Percentiles rank a stretch among this genome's conserved stretches.
Conservation (phyloP, 2,329 filamentous ascomycete species). For the Aureobasidium namibiae region DNA sequence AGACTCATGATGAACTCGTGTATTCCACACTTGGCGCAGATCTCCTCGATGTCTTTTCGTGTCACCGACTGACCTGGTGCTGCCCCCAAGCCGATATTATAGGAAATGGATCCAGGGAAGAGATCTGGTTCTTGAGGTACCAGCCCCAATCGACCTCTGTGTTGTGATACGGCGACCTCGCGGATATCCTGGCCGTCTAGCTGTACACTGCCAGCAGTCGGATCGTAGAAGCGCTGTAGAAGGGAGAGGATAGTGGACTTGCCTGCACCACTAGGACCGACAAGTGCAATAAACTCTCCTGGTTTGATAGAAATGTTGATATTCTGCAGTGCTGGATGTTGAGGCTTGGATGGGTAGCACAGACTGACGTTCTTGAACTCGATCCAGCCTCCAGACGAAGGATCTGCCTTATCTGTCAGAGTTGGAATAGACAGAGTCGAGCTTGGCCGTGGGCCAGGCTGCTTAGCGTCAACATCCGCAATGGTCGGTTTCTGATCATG, state of each 20-base stretch:
- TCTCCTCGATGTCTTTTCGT: conserved; percentile 25
- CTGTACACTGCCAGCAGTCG: conserved; percentile 30
- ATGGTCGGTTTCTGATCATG: conserved; percentile 34
- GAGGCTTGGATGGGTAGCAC: conserved; percentile 29
- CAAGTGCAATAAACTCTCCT: conserved; percentile 45
- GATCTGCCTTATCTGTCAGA: background rate
- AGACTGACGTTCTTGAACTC: conserved; percentile 32
- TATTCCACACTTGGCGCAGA: conserved; percentile 35
- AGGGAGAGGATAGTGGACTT: conserved; percentile 39
- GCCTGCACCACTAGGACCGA: conserved; percentile 38
- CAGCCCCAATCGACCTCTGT: conserved; percentile 33
- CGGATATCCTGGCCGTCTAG: conserved; percentile 36
- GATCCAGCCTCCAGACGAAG: conserved; percentile 16
- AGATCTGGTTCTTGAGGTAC: conserved; percentile 40
- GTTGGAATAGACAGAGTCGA: background rate
- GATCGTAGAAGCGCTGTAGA: conserved; percentile 40
- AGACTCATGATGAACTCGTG: conserved; percentile 41
- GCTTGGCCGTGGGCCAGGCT: background rate
- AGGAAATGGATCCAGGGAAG: conserved; percentile 35
- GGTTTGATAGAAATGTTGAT: conserved; percentile 40
- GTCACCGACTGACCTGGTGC: conserved; percentile 19
- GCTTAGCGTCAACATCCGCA: conserved; percentile 17
- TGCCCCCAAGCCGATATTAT: conserved; percentile 36
- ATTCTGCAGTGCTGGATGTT: conserved; percentile 35
- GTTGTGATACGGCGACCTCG: conserved; percentile 26